Percentiles rank a stretch among this genome's conserved stretches.
Conservation (phyloP, 202 grass and related monocot genomes). For the Brachypodium distachyon region DNA sequence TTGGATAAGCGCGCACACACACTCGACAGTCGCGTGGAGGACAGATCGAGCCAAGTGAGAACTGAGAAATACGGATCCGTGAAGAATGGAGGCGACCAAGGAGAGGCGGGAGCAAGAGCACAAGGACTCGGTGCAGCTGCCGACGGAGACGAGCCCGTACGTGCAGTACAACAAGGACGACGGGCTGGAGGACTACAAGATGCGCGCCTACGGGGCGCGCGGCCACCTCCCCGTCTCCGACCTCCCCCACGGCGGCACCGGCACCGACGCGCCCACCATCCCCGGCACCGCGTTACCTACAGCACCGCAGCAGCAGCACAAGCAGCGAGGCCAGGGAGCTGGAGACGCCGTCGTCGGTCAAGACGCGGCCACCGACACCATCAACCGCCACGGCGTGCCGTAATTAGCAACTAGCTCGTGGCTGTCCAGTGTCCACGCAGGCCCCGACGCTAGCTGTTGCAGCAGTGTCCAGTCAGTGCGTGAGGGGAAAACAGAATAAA, state of each 20-base stretch:
- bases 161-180: slow-evolving; percentile 36
- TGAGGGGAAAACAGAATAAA: neutral
- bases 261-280: slow-evolving; percentile 48
- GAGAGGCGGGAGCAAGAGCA: neutral
- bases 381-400: slow-evolving; percentile 38
- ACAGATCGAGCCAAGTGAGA: neutral
- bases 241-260: slow-evolving; percentile 30
- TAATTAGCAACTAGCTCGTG: no score
- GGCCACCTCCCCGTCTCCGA: slow-evolving; percentile 60
- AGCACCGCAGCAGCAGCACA: neutral
- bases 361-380: slow-evolving; percentile 10
- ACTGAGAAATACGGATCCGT: neutral
- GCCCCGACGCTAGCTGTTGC: no score
- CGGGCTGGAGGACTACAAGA: slow-evolving; percentile 65
- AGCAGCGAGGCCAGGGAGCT: neutral
- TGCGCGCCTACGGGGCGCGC: slow-evolving; percentile 41
- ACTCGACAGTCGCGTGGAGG: neutral
- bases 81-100: slow-evolving; percentile 32
- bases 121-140: slow-evolving; percentile 35
- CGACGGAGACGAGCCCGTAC: slow-evolving; percentile 68
- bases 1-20: neutral
- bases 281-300: slow-evolving; percentile 37
- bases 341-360: neutral
- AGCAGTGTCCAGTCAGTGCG: no score
- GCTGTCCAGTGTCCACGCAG: neutral